A percentile compares a stretch with the other conserved stretches of the same genome.
Evolutionary conservation across 139 green algal species (phyloP).

Genomic region (Tetradesmus obliquus): DNA sequence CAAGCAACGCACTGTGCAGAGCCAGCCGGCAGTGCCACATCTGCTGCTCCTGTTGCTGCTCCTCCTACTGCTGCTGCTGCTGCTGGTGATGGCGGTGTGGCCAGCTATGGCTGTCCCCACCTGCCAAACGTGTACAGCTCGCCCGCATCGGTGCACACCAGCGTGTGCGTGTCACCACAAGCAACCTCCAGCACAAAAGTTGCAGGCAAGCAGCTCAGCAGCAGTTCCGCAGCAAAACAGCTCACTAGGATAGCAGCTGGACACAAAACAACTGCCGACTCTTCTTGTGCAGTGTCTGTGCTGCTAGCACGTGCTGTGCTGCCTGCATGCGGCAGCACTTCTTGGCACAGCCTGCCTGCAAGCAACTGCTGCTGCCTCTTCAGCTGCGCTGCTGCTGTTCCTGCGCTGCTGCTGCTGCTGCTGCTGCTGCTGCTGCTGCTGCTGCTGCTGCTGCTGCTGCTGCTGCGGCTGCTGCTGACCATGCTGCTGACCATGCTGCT

Average conservation of each 20-base stretch:
- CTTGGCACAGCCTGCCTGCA: too few species aligned
- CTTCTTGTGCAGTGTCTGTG: too few species aligned
- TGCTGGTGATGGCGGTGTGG: background rate
- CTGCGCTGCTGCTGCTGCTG: background rate
- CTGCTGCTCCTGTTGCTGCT: background rate
- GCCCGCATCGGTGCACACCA: slow-evolving; percentile 70
- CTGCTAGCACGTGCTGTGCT: too few species aligned
- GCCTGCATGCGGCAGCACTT: too few species aligned
- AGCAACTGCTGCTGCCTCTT: too few species aligned
- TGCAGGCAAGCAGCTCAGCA: background rate
- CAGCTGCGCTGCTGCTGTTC: background rate
- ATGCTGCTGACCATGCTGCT: too few species aligned
- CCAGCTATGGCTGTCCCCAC: slow-evolving; percentile 70
- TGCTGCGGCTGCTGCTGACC: slow-evolving; percentile 9
- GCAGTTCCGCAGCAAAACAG: too few species aligned
- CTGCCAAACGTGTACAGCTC: slow-evolving; percentile 79
- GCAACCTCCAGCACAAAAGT: slow-evolving; percentile 61
- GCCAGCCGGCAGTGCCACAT: too few species aligned
- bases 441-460: background rate
- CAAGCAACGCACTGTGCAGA: too few species aligned
- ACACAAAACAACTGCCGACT: too few species aligned
- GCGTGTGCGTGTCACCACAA: slow-evolving; percentile 93
- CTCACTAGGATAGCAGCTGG: too few species aligned
- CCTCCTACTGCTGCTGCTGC: background rate
- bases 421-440: background rate